These are phyloP conservation scores for Rhododendron simsii DNA, from an alignment of 148 eudicot genomes.

Conservation along the genomic window DNA sequence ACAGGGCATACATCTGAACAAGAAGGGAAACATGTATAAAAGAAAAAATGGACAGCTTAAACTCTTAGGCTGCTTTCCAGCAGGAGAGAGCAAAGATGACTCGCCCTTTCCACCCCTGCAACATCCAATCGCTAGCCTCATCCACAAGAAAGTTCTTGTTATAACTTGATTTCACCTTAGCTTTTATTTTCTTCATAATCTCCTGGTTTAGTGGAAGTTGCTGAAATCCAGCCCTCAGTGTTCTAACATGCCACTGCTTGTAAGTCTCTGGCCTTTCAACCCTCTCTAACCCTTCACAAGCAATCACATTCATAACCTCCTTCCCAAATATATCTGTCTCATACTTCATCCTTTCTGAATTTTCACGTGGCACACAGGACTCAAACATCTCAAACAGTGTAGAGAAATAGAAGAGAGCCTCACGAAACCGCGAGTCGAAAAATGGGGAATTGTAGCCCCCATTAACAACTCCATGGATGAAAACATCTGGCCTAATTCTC, in stretches of 20 bases:
- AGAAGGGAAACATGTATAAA: background rate
- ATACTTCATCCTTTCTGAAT: background rate
- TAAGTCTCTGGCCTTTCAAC: constrained; percentile 24
- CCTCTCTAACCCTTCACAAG: constrained; percentile 18
- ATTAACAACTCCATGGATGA: constrained; percentile 12
- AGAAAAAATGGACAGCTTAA: no score
- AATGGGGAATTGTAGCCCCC: constrained; percentile 16
- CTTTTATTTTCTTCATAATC: constrained; percentile 7
- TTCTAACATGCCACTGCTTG: constrained; percentile 17
- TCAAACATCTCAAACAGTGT: constrained; percentile 20
- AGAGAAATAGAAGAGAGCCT: constrained; percentile 17
- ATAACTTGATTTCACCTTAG: constrained; percentile 6
- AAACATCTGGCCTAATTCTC: constrained; percentile 14
- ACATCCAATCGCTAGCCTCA: constrained; percentile 16
- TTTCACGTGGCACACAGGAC: constrained; percentile 5
- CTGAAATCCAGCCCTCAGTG: constrained; percentile 15
- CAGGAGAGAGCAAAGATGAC: constrained; percentile 13
- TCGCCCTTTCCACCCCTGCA: constrained; percentile 23
- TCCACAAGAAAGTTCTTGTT: constrained; percentile 20
- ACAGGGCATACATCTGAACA: background rate
- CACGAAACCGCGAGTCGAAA: constrained; percentile 16
- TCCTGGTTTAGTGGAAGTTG: constrained; percentile 13
- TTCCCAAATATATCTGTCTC: constrained; percentile 12
- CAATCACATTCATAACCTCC: constrained; percentile 13
- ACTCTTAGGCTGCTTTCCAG: constrained; percentile 4